Base-by-base conservation (phyloP, 1,284 basidiomycete species). In the Marasmius oreades region DNA sequence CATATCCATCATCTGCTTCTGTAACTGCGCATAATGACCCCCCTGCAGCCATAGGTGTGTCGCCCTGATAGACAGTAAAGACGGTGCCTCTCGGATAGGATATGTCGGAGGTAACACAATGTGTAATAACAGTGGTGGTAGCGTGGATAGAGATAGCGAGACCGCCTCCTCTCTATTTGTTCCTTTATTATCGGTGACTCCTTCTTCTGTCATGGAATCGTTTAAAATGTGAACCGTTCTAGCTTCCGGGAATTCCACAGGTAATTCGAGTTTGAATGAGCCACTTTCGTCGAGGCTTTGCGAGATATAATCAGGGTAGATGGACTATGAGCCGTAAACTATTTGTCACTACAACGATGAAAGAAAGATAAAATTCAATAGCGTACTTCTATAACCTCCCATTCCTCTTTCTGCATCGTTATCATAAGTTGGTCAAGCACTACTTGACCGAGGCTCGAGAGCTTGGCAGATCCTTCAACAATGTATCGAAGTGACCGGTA, bases 241-340 rank as follows among this genome's bases (percentile, higher is more conserved):
- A 22, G 78, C 66, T 31, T 69, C 64, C 16, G 69, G 72, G 43
- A 90, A 74, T 61, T 90, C 82, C 39, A 91, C 69, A 12, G 86
- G 82, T 50, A 90, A 73, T 62, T 88, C 81, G 12, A 87, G 76
- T 63, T 76, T 81, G 26, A 86, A 60, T 4, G 65, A 58, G 1
- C 73, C 73, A 20, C 71, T 70, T 0, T 67, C 62, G 20, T 24
- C 47, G 20, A 71, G 64, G 51, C 76, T 73, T 56, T 69, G 76
- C 3, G 81, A 78, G 31, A 86, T 62, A 62, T 76, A 88, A 63
- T 88, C 85, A 42, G 88, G 88, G 65, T 86, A 87, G 47, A 90
- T 90, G 12, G 87, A 82, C 87, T 90, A 61, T 14, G 45, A 51
- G 39, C 47, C 5, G 33, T 55, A 61, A 48, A 42, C 14, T 39